Evolutionary conservation across 1,284 basidiomycete species (phyloP).

Genomic region (Ceratobasidium sp.): DNA sequence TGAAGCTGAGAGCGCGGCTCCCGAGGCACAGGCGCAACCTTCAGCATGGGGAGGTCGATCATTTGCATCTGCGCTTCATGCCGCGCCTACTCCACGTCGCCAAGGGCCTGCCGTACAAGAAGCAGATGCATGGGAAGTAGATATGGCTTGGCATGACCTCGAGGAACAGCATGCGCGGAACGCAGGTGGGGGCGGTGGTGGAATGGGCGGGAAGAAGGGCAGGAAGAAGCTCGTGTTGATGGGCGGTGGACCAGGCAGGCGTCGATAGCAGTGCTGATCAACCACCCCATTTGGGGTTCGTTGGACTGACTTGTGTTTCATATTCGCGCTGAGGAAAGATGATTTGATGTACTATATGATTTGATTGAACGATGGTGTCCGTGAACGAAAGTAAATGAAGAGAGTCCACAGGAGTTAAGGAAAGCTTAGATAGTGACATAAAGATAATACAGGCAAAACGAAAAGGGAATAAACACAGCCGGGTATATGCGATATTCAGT

Average conservation of each 20-base stretch:
- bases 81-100: conserved; percentile 41
- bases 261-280: conserved; percentile 5
- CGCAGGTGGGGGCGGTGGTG: conserved; percentile 51
- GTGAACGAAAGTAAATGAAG: background rate
- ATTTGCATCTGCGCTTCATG: conserved; percentile 75
- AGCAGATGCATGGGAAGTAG: conserved; percentile 77
- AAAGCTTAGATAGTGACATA: conserved; percentile 18
- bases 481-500: conserved; percentile 35
- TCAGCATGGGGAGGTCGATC: conserved; percentile 75
- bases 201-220: conserved; percentile 62
- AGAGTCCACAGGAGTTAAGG: background rate
- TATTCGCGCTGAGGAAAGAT: background rate
- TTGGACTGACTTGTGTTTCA: background rate
- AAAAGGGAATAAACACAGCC: conserved; percentile 6
- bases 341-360: background rate
- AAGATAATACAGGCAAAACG: conserved; percentile 10
- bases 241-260: conserved; percentile 53
- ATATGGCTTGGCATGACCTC: conserved; percentile 80
- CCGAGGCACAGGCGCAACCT: conserved; percentile 45
- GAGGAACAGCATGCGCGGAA: conserved; percentile 55
- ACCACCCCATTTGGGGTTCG: background rate
- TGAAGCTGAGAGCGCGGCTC: conserved; percentile 37
- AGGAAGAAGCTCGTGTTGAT: conserved; percentile 72
- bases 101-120: conserved; percentile 42
- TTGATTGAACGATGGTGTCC: too few species aligned